Evolutionary conservation across 441 rosid species (phyloP).

Genomic region (Jatropha multifida): DNA sequence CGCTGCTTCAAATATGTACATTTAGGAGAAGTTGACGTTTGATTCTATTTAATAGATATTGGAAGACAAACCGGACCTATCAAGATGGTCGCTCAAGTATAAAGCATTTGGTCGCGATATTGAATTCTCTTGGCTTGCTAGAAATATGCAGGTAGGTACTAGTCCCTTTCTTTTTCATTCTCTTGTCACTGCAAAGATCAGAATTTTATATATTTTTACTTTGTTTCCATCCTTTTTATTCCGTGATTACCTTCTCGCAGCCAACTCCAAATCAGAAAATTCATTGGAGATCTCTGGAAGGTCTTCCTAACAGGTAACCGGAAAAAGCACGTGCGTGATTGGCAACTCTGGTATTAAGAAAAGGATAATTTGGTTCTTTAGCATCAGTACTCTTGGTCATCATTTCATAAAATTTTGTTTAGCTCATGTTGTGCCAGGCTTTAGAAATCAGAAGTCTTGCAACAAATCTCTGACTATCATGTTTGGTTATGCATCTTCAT

Average conservation of each 20-base stretch:
- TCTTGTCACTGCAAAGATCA: neutral
- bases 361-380: neutral
- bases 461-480: too few species aligned
- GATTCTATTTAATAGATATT: slow-evolving; percentile 43
- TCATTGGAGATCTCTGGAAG: slow-evolving; percentile 95
- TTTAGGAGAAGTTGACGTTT: slow-evolving; percentile 25
- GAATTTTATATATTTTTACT: neutral
- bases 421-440: too few species aligned
- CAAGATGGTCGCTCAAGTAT: slow-evolving; percentile 79
- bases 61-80: slow-evolving; percentile 74
- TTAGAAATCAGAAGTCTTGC: too few species aligned
- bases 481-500: too few species aligned
- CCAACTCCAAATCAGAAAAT: slow-evolving; percentile 88
- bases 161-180: slow-evolving; percentile 2
- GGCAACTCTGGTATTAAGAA: neutral
- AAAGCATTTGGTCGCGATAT: slow-evolving; percentile 75
- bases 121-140: slow-evolving; percentile 90
- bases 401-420: too few species aligned
- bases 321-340: neutral
- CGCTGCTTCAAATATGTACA: neutral
- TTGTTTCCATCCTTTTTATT: neutral
- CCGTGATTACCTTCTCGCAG: slow-evolving; percentile 39
- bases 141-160: slow-evolving; percentile 66
- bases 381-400: too few species aligned
- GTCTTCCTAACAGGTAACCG: slow-evolving; percentile 77